Conservation (phyloP, 805 yeast species). For the Naumovozyma dairenensis region DNA sequence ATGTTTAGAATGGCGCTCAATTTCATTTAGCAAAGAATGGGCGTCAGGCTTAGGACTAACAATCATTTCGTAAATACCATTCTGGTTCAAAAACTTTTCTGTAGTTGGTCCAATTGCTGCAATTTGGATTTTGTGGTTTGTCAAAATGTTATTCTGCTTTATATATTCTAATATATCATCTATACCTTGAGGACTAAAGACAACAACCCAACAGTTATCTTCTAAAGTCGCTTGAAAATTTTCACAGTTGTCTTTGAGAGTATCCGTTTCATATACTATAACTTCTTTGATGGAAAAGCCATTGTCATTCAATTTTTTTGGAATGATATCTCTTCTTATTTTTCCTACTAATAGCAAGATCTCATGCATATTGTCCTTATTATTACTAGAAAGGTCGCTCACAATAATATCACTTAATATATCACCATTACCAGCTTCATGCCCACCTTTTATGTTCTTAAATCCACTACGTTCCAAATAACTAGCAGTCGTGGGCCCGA, state of each 20-base stretch:
- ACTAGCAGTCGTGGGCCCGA: conserved; percentile 79
- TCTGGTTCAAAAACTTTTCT: conserved; percentile 42
- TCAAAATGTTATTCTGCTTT: conserved; percentile 14
- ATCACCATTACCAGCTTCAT: conserved; percentile 71
- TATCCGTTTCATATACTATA: conserved; percentile 60
- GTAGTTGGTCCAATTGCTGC: conserved; percentile 96
- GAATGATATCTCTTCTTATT: conserved; percentile 72
- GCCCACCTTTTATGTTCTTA: conserved; percentile 58
- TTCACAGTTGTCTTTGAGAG: conserved; percentile 37
- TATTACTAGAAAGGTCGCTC: conserved; percentile 17
- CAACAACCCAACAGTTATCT: conserved; percentile 53
- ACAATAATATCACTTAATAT: conserved; percentile 56
- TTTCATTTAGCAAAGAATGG: conserved; percentile 36
- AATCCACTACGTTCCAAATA: conserved; percentile 58
- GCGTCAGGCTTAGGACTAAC: conserved; percentile 73
- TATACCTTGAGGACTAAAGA: conserved; percentile 90
- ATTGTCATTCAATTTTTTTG: conserved; percentile 38
- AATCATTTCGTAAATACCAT: conserved; percentile 48
- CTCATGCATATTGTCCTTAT: conserved; percentile 13
- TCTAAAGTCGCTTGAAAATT: conserved; percentile 24
- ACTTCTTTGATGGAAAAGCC: conserved; percentile 35
- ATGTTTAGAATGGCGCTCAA: conserved; percentile 9
- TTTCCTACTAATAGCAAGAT: conserved; percentile 79
- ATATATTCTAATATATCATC: conserved; percentile 45
- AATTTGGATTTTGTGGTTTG: conserved; percentile 32